These are phyloP conservation scores for Eutrema yunnanense DNA, from an alignment of 345 rosid genomes.

Conservation along the genomic window DNA sequence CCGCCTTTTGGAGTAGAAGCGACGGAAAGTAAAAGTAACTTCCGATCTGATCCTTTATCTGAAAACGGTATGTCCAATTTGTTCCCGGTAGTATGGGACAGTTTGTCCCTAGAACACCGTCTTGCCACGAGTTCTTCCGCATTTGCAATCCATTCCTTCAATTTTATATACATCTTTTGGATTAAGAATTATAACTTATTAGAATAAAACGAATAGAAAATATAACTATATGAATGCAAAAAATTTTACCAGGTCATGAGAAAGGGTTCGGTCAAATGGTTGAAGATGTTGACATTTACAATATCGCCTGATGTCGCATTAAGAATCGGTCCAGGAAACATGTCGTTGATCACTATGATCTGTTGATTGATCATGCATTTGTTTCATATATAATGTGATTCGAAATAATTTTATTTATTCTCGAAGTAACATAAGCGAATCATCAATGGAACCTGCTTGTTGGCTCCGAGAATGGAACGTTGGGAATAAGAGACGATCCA, in stretches of 20 bases:
- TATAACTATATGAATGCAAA: neutral
- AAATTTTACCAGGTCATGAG: constrained; percentile 53
- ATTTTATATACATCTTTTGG: neutral
- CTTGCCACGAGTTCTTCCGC: constrained; percentile 79
- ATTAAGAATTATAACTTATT: neutral
- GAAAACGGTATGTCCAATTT: constrained; percentile 67
- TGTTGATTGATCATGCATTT: constrained; percentile 3
- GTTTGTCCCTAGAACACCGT: constrained; percentile 70
- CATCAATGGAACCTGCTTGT: constrained; percentile 33
- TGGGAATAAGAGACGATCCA: constrained; percentile 48
- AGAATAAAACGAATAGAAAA: neutral
- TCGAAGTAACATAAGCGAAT: neutral
- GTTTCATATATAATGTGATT: neutral
- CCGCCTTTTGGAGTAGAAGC: constrained; percentile 57
- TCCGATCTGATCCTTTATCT: constrained; percentile 76
- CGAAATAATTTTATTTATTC: neutral
- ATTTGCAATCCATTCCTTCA: constrained; percentile 65
- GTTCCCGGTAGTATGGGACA: constrained; percentile 65
- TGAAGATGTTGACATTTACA: constrained; percentile 42
- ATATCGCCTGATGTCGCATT: constrained; percentile 50
- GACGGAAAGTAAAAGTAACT: constrained; percentile 67
- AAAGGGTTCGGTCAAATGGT: constrained; percentile 53
- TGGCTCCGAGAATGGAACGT: constrained; percentile 41
- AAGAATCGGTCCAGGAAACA: constrained; percentile 67
- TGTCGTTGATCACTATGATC: constrained; percentile 53